phyloP scores from a whole-genome alignment of 208 protist species.

The Trypanosoma brucei region DNA sequence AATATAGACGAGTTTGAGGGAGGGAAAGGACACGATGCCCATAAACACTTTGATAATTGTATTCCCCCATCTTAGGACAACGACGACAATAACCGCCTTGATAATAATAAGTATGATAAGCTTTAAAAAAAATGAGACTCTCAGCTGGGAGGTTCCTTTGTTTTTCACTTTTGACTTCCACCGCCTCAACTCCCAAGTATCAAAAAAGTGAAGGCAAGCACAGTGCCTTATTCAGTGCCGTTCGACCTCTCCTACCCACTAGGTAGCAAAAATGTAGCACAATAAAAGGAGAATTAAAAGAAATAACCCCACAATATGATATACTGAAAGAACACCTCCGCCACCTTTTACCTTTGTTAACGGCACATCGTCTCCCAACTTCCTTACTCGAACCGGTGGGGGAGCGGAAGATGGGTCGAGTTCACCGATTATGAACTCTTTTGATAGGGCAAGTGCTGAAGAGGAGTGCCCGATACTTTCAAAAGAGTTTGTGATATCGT shows the following conservation, averaged over 20 bases:
- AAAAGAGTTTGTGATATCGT: slow-evolving; percentile 81
- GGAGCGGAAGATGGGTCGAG: slow-evolving; percentile 38
- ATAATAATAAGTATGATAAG: too few species aligned
- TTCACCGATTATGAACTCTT: slow-evolving; percentile 67
- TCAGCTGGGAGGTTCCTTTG: too few species aligned
- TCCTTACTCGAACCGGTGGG: slow-evolving; percentile 35
- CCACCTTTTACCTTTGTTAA: slow-evolving; percentile 57
- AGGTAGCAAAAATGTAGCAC: slow-evolving; percentile 13
- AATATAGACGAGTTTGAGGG: too few species aligned
- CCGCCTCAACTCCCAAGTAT: too few species aligned
- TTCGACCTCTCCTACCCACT: neutral
- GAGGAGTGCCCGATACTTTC: slow-evolving; percentile 79
- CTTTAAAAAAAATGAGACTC: too few species aligned
- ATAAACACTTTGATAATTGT: neutral
- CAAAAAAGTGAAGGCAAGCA: too few species aligned
- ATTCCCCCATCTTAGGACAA: neutral
- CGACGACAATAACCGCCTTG: too few species aligned
- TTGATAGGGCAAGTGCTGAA: slow-evolving; percentile 52
- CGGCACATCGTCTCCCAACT: slow-evolving; percentile 35
- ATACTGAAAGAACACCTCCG: slow-evolving; percentile 45
- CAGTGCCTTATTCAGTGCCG: neutral
- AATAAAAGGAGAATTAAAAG: slow-evolving; percentile 30
- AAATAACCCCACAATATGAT: slow-evolving; percentile 31
- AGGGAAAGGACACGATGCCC: slow-evolving; percentile 8
- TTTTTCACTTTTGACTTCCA: too few species aligned